A percentile compares a stretch with the other conserved stretches of the same genome.
These are phyloP conservation scores for Mortierella sp. DNA, from an alignment of 371 early-diverging fungal genomes.

Conservation along the genomic window DNA sequence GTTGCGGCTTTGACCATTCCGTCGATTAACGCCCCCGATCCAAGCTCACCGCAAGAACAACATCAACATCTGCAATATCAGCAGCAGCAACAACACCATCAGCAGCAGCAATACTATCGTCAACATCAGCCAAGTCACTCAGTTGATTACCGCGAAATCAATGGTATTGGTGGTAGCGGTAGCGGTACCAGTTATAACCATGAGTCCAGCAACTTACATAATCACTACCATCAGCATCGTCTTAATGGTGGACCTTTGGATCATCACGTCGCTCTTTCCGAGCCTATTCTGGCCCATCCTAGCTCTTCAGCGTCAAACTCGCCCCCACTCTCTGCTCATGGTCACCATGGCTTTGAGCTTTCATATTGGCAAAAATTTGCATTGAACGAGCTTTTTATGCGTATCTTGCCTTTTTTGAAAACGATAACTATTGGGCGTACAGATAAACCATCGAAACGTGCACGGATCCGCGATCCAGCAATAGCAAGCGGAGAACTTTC, in stretches of 20 bases:
- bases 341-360: slow-evolving; percentile 43
- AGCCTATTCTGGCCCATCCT: slow-evolving; percentile 32
- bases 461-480: slow-evolving; percentile 13
- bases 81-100: slow-evolving; percentile 16
- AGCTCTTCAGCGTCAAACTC: slow-evolving; percentile 18
- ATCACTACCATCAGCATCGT: neutral
- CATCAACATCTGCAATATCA: slow-evolving; percentile 9
- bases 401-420: slow-evolving; percentile 35
- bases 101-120: slow-evolving; percentile 4
- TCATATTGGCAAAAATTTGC: slow-evolving; percentile 59
- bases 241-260: slow-evolving; percentile 4
- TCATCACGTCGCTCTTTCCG: slow-evolving; percentile 13
- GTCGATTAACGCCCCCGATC: neutral
- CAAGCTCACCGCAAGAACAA: slow-evolving; percentile 5
- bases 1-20: slow-evolving; percentile 12
- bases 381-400: slow-evolving; percentile 53
- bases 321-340: slow-evolving; percentile 9
- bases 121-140: neutral
- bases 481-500: slow-evolving; percentile 28
- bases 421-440: slow-evolving; percentile 52
- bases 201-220: slow-evolving; percentile 12
- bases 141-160: neutral
- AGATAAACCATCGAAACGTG: slow-evolving; percentile 37
- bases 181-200: slow-evolving; percentile 11
- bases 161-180: slow-evolving; percentile 3